Conservation (phyloP, 2,329 filamentous ascomycete species). For the Penicillium sp. region DNA sequence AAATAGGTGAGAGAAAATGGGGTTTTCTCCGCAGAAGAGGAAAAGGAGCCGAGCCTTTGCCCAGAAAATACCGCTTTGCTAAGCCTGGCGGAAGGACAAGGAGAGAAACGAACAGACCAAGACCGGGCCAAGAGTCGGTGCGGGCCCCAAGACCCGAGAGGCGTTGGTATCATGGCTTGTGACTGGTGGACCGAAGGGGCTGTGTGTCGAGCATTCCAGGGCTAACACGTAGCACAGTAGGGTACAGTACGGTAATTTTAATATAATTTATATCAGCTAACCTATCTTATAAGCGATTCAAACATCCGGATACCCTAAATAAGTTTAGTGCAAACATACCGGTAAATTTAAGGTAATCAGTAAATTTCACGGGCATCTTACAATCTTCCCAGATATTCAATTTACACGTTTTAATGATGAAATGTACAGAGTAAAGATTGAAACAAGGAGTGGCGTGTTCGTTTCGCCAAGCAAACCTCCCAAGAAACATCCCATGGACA, state of each 20-base stretch:
- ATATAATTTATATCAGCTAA: not conserved
- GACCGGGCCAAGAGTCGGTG: slow-evolving; percentile 36
- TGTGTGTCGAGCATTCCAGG: slow-evolving; percentile 18
- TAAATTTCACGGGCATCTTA: not conserved
- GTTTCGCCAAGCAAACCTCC: slow-evolving; percentile 17
- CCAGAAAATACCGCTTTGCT: slow-evolving; percentile 35
- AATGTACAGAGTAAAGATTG: not conserved
- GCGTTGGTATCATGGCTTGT: slow-evolving; percentile 12
- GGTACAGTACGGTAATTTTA: slow-evolving; percentile 3
- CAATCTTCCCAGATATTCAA: not conserved
- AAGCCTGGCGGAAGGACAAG: slow-evolving; percentile 33
- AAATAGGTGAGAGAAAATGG: not conserved
- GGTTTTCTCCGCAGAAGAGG: slow-evolving; percentile 15
- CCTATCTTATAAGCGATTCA: not conserved
- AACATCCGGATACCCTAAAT: not conserved
- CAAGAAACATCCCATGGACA: slow-evolving; percentile 13
- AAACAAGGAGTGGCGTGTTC: not conserved
- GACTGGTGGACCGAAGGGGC: slow-evolving; percentile 18
- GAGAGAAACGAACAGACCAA: slow-evolving; percentile 29
- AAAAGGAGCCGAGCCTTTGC: slow-evolving; percentile 35
- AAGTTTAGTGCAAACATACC: not conserved
- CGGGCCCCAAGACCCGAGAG: slow-evolving; percentile 20
- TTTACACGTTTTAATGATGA: not conserved
- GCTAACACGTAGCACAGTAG: slow-evolving; percentile 10
- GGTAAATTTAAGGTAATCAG: not conserved